These are phyloP conservation scores for Cutaneotrichosporon curvatum DNA, from an alignment of 1,284 basidiomycete species.

Conservation along the genomic window DNA sequence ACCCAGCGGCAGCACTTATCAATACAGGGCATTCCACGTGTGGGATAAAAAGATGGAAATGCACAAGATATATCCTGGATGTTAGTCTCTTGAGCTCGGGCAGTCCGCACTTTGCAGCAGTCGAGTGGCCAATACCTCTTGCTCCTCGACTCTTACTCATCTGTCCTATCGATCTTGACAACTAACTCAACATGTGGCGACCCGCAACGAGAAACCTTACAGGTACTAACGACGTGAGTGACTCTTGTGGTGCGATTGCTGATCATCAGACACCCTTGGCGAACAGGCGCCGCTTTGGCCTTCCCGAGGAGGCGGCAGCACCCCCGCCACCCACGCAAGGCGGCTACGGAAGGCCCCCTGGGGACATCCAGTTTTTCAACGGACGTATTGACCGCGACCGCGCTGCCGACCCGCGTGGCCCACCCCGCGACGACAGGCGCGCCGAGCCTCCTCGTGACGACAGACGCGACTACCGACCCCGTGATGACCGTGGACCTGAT, in stretches of 20 bases:
- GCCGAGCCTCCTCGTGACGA: conserved; percentile 17
- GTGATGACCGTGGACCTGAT: conserved; percentile 5
- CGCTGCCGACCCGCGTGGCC: conserved; percentile 22
- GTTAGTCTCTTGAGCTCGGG: no score
- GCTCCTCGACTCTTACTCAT: not conserved
- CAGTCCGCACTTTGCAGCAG: no score
- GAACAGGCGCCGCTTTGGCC: conserved; percentile 77
- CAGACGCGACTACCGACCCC: conserved; percentile 21
- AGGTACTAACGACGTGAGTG: conserved; percentile 49
- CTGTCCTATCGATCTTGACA: not conserved
- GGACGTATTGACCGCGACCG: conserved; percentile 35
- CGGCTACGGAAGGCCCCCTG: conserved; percentile 28
- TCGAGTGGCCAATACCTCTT: not conserved
- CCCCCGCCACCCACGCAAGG: conserved; percentile 54
- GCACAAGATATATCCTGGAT: no score
- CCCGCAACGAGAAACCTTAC: conserved; percentile 56
- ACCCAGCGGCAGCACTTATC: no score
- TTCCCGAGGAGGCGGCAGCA: conserved; percentile 51
- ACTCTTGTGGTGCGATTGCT: not conserved
- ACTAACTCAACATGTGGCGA: conserved; percentile 66
- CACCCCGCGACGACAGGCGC: conserved; percentile 12
- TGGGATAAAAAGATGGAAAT: not conserved
- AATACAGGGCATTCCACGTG: no score
- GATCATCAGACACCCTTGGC: conserved; percentile 49
- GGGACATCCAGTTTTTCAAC: conserved; percentile 42